Base-by-base conservation (phyloP, 768 basidiomycete species). In the Polyporus arcularius region DNA sequence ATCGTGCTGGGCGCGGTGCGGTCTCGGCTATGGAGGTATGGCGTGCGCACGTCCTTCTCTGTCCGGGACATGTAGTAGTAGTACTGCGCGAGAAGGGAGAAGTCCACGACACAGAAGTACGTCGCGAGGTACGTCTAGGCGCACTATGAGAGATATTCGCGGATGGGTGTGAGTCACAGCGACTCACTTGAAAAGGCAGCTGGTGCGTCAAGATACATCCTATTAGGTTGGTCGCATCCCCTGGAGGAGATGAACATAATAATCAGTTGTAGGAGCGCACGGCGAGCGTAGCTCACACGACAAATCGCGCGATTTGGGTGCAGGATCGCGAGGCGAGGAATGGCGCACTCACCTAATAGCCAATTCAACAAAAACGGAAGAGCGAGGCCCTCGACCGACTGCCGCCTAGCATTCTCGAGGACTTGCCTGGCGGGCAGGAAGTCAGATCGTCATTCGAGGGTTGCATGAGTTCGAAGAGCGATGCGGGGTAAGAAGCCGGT, bases 351-450 rank as follows among this genome's bases (percentile, higher is more conserved):
- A 94, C 94, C 95, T 26, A 92, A 80, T 59, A 95, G 78, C 97
- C 97, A 99, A 67, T 92, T 97, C 63, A 87, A 81, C 55, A 99
- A 82, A 74, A 99, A 99, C 0, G 96, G 94, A 16, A 98, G 78
- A 1, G 97, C 90, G 52, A 99, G 86, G 32, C 96, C 90, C 67
- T 94, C 94, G 71, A 90, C 93, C 46, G 91, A 94, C 71, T 88
- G 85, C 16, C 81, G 77, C 58, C 78, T 79, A 57, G 82, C 77
- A 73, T 96, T 97, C 76, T 92, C 88, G 35, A 95, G 49, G 9
- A 96, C 81, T 79, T 97, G 95, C 50, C 94, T 96, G 69, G 35
- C 40, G 55, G 55, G 47, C 48, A 21, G 42, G 54, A 47, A 18
- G 49, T 45, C 26, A 56, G 30, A 63, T 63, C 39, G 26, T 41